Percentiles rank a stretch among this genome's conserved stretches.
Evolutionary conservation across 805 yeast genomes (phyloP).

Genomic region (Candida succiphila): DNA sequence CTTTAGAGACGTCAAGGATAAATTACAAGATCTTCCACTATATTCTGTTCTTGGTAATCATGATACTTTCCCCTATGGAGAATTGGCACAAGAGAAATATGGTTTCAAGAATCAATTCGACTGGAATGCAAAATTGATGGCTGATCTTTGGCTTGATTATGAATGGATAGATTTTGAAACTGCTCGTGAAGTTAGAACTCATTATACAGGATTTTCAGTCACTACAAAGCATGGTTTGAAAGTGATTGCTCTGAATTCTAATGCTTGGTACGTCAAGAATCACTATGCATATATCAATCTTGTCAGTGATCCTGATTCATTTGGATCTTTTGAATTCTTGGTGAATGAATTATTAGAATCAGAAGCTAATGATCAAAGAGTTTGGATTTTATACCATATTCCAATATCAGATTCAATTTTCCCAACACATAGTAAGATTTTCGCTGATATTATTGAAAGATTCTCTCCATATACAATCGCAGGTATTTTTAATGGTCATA

Average conservation of each 20-base stretch:
- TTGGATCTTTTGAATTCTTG: conserved; percentile 54
- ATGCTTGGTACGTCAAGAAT: conserved; percentile 57
- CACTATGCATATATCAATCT: conserved; percentile 44
- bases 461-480: conserved; percentile 64
- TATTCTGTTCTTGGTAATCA: conserved; percentile 62
- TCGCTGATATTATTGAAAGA: conserved; percentile 49
- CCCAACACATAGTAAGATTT: conserved; percentile 49
- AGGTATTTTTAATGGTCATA: conserved; percentile 61
- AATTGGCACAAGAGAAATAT: conserved; percentile 44
- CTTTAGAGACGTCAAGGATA: conserved; percentile 40
- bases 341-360: conserved; percentile 52
- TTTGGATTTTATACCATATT: conserved; percentile 67
- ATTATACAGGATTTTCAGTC: conserved; percentile 54
- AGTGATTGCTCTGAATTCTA: conserved; percentile 55
- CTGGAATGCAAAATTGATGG: conserved; percentile 40
- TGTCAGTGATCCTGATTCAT: conserved; percentile 40
- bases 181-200: conserved; percentile 28
- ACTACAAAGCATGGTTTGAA: conserved; percentile 47
- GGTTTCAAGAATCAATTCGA: conserved; percentile 30
- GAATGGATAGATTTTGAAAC: conserved; percentile 31
- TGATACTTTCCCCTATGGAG: conserved; percentile 66
- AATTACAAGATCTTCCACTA: conserved; percentile 42
- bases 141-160: conserved; percentile 36
- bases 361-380: conserved; percentile 48
- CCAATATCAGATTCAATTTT: conserved; percentile 53